Conservation (phyloP, 83 land plant species). For the Thuja plicata region DNA sequence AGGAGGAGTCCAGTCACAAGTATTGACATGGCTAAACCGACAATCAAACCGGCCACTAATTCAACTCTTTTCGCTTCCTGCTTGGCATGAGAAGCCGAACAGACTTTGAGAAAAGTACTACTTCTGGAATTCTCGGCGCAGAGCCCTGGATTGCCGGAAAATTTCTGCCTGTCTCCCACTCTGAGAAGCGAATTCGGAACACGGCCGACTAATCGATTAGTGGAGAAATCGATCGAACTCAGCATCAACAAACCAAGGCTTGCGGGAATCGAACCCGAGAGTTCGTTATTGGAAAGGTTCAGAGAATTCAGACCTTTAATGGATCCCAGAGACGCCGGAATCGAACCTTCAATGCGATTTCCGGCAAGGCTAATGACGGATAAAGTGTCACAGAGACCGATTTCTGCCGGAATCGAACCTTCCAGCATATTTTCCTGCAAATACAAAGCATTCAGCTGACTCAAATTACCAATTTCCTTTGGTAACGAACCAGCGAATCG, state of each 20-base stretch:
- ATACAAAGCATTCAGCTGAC: slow-evolving; percentile 38
- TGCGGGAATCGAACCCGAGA: slow-evolving; percentile 57
- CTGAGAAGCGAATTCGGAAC: slow-evolving; percentile 37
- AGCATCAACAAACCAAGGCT: slow-evolving; percentile 40
- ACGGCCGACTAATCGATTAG: slow-evolving; percentile 45
- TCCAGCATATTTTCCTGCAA: slow-evolving; percentile 42
- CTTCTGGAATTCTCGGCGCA: slow-evolving; percentile 31
- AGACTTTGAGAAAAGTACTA: slow-evolving; percentile 25
- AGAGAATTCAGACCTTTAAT: slow-evolving; percentile 48
- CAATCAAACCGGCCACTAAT: slow-evolving; percentile 38
- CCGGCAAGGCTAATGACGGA: slow-evolving; percentile 50
- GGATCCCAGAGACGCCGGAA: slow-evolving; percentile 40
- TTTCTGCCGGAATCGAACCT: slow-evolving; percentile 52
- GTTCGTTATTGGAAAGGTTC: slow-evolving; percentile 61
- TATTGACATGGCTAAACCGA: neutral
- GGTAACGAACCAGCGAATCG: slow-evolving; percentile 61
- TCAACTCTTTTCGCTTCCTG: slow-evolving; percentile 27
- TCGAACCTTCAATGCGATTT: slow-evolving; percentile 46
- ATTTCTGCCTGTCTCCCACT: slow-evolving; percentile 44
- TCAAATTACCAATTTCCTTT: slow-evolving; percentile 38
- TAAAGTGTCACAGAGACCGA: slow-evolving; percentile 37
- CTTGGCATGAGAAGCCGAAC: slow-evolving; percentile 24
- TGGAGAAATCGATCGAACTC: slow-evolving; percentile 53
- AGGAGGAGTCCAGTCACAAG: slow-evolving; percentile 29
- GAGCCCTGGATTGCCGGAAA: slow-evolving; percentile 42